Percentiles rank a stretch among this genome's conserved stretches.
These are phyloP conservation scores for Debaryomyces castellii DNA, from an alignment of 805 yeast genomes.

Conservation along the genomic window DNA sequence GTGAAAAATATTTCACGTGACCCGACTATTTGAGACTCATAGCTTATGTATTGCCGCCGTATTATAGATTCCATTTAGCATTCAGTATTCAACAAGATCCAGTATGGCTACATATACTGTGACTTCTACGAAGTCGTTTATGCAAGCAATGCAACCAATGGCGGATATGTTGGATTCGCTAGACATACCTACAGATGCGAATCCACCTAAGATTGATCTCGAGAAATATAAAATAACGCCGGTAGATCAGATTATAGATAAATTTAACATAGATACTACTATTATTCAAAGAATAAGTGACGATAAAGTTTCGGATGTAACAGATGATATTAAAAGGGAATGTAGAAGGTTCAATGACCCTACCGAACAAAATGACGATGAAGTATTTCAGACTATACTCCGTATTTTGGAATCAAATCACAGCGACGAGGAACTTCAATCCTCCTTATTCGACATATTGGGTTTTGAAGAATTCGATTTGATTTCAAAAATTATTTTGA, in stretches of 20 bases:
- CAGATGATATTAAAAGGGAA: constrained; percentile 24
- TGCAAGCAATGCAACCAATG: constrained; percentile 78
- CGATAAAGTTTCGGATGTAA: constrained; percentile 14
- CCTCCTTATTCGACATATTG: constrained; percentile 69
- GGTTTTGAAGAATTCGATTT: constrained; percentile 87
- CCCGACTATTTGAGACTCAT: not conserved
- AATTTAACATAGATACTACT: constrained; percentile 39
- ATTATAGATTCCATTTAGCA: not conserved
- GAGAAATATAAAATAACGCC: constrained; percentile 28
- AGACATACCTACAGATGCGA: constrained; percentile 13
- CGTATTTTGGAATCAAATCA: constrained; percentile 33
- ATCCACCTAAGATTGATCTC: constrained; percentile 38
- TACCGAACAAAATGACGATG: constrained; percentile 32
- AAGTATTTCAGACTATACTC: constrained; percentile 22
- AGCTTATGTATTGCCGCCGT: not conserved
- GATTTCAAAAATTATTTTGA: constrained; percentile 59
- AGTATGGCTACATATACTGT: constrained; percentile 44
- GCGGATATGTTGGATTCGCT: constrained; percentile 44
- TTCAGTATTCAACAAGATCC: not conserved
- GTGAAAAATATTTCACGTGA: not conserved
- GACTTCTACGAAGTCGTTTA: constrained; percentile 68
- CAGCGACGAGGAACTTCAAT: constrained; percentile 64
- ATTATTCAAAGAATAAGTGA: constrained; percentile 17
- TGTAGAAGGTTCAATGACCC: constrained; percentile 33
- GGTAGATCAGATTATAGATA: constrained; percentile 32